phyloP scores from a whole-genome alignment of 306 rosid genomes.

The Pachyrhizus erosus region DNA sequence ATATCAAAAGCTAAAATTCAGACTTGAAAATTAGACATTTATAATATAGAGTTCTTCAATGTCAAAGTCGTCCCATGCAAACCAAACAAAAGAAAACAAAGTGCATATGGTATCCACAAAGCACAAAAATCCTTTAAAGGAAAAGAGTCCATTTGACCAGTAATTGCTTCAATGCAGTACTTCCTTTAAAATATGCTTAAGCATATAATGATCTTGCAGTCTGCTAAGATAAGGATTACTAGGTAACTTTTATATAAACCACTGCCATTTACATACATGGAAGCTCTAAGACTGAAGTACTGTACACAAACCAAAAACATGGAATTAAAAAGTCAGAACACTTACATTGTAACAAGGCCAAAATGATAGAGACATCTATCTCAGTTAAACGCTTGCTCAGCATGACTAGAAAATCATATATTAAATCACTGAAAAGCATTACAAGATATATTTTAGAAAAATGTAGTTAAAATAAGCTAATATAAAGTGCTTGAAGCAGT shows the following conservation, averaged over 20 bases:
- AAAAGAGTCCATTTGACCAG: constrained; percentile 11
- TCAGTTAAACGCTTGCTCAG: constrained; percentile 82
- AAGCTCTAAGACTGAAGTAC: constrained; percentile 22
- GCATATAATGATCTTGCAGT: constrained; percentile 10
- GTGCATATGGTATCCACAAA: constrained; percentile 16
- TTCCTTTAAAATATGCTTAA: constrained; percentile 27
- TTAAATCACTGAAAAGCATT: constrained; percentile 76
- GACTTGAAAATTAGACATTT: constrained; percentile 10
- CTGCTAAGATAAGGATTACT: constrained; percentile 7
- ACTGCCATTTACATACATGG: not conserved
- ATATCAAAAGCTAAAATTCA: constrained; percentile 16
- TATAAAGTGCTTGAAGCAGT: not conserved
- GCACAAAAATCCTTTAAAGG: not conserved
- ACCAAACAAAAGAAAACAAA: constrained; percentile 15
- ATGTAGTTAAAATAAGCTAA: constrained; percentile 8
- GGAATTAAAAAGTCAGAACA: constrained; percentile 15
- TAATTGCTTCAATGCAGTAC: not conserved
- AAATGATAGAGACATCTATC: constrained; percentile 84
- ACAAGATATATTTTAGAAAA: constrained; percentile 47
- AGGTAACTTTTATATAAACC: not conserved
- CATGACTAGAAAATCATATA: constrained; percentile 76
- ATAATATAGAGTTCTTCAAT: not conserved
- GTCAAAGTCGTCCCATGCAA: not conserved
- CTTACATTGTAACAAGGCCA: constrained; percentile 82
- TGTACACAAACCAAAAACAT: constrained; percentile 27